These are phyloP conservation scores for Teratosphaeria destructans DNA, from an alignment of 2,329 filamentous ascomycete genomes.

Conservation along the genomic window DNA sequence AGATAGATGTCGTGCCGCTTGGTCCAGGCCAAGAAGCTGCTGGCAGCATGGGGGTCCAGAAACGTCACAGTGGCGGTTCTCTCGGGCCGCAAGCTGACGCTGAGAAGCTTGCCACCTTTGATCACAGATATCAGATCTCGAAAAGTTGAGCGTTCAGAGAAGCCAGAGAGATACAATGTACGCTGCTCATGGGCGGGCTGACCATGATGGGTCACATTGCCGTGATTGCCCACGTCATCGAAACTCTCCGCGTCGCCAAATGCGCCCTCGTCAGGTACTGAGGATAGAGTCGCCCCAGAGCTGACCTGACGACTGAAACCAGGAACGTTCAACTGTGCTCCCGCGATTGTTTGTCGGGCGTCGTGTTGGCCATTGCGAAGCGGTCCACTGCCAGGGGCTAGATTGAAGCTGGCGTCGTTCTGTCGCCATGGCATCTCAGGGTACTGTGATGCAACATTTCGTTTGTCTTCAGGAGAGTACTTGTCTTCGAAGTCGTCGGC, in stretches of 20 bases:
- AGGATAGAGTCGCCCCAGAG: constrained; percentile 10
- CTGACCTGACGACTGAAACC: constrained; percentile 10
- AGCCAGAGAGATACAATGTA: constrained; percentile 52
- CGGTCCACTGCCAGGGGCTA: constrained; percentile 6
- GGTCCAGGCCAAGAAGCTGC: constrained; percentile 51
- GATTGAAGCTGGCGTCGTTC: constrained; percentile 4
- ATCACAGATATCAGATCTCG: constrained; percentile 55
- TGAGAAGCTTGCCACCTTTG: constrained; percentile 60
- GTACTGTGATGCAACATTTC: background rate
- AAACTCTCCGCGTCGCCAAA: constrained; percentile 13
- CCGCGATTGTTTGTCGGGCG: background rate
- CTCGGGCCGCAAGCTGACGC: constrained; percentile 56
- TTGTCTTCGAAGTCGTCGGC: constrained; percentile 11
- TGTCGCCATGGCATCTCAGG: constrained; percentile 6
- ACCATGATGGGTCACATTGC: background rate
- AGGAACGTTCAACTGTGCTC: constrained; percentile 2
- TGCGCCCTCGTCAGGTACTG: constrained; percentile 11
- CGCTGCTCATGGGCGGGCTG: constrained; percentile 22
- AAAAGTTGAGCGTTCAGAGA: constrained; percentile 53
- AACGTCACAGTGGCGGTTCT: constrained; percentile 60
- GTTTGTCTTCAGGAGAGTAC: constrained; percentile 1
- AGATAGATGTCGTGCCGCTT: constrained; percentile 59
- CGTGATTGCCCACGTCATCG: background rate
- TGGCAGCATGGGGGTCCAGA: constrained; percentile 47
- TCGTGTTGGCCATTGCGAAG: constrained; percentile 4